Evolutionary conservation across 192 early-diverging fungal genomes (phyloP).

Genomic region (Backusella tarrabulga): DNA sequence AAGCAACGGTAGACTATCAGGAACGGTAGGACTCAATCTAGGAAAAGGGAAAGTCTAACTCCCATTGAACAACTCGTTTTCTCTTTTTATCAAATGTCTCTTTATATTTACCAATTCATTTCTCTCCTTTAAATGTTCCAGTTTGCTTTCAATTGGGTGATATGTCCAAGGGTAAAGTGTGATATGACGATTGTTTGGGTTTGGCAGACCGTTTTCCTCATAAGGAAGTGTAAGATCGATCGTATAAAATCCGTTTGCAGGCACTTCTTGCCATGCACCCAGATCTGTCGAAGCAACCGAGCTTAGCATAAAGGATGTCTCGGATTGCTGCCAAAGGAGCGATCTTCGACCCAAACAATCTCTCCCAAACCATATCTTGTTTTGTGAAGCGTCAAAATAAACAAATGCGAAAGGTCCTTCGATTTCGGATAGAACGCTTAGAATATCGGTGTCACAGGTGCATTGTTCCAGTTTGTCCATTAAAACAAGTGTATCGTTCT

Average conservation of each 20-base stretch:
- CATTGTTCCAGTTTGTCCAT: conserved; percentile 19
- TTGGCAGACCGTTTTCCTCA: neutral
- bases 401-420: conserved; percentile 86
- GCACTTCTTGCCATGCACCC: conserved; percentile 65
- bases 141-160: neutral
- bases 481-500: conserved; percentile 59
- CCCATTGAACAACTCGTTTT: neutral
- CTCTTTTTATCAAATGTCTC: neutral
- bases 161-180: conserved; percentile 2
- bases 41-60: conserved; percentile 46
- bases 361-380: conserved; percentile 75
- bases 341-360: conserved; percentile 88
- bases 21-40: conserved; percentile 39
- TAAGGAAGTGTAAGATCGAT: conserved; percentile 48
- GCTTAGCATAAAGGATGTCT: conserved; percentile 41
- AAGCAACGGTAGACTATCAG: conserved; percentile 24
- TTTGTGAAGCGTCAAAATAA: conserved; percentile 42
- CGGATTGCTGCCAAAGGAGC: conserved; percentile 56
- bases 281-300: conserved; percentile 34
- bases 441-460: conserved; percentile 28
- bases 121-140: neutral
- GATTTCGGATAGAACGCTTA: conserved; percentile 51
- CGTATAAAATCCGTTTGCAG: conserved; percentile 76
- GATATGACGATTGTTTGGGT: neutral
- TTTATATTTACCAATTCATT: neutral